phyloP scores from a whole-genome alignment of 805 yeast species.

The Candida xiaguanensis region DNA sequence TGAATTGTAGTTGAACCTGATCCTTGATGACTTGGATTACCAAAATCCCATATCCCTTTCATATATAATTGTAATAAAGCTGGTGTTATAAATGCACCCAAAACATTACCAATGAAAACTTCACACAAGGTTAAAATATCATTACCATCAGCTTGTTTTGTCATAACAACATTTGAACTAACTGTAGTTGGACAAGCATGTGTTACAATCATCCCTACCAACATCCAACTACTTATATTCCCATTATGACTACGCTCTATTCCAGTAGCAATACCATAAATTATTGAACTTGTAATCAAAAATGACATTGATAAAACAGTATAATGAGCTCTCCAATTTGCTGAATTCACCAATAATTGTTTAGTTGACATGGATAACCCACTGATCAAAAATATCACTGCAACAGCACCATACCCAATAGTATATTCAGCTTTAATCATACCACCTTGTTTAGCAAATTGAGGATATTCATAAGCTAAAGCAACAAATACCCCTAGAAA shows the following conservation, averaged over 20 bases:
- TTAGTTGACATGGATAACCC: conserved; percentile 75
- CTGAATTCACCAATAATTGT: conserved; percentile 57
- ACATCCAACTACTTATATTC: conserved; percentile 68
- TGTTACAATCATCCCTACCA: conserved; percentile 79
- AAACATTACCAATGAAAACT: conserved; percentile 77
- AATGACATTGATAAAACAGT: conserved; percentile 67
- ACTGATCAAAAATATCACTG: conserved; percentile 74
- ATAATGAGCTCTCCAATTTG: conserved; percentile 80
- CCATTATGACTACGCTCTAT: conserved; percentile 55
- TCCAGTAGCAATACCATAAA: conserved; percentile 71
- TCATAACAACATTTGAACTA: conserved; percentile 90
- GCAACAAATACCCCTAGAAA: conserved; percentile 69
- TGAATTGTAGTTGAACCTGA: conserved; percentile 46
- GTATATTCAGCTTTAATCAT: conserved; percentile 68
- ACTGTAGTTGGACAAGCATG: conserved; percentile 91
- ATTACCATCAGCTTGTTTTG: conserved; percentile 80
- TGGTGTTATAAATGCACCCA: conserved; percentile 88
- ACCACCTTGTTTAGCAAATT: conserved; percentile 83
- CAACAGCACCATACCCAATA: conserved; percentile 84
- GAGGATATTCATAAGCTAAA: conserved; percentile 73
- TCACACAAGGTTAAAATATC: conserved; percentile 75
- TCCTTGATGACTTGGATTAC: conserved; percentile 64
- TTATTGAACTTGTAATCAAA: conserved; percentile 63
- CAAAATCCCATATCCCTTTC: conserved; percentile 62
- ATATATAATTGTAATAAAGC: conserved; percentile 73